These are phyloP conservation scores for Phylloporus sp. DNA, from an alignment of 768 basidiomycete genomes.

Conservation along the genomic window DNA sequence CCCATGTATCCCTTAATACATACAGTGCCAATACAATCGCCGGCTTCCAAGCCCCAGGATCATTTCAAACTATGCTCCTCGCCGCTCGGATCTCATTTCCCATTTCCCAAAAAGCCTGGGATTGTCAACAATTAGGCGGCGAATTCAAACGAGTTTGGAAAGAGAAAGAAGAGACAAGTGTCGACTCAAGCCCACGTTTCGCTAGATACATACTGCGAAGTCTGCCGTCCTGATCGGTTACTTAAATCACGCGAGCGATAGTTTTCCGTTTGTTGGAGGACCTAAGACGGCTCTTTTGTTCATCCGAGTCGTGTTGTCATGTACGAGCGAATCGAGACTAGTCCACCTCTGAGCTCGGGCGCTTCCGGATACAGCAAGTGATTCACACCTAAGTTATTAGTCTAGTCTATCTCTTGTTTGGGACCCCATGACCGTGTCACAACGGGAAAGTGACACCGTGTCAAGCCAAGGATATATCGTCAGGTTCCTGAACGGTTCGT, in stretches of 20 bases:
- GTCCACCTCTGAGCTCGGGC: neutral
- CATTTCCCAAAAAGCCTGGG: neutral
- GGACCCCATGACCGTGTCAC: conserved; percentile 1
- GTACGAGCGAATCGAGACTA: neutral
- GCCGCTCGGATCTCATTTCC: neutral
- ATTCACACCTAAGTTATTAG: neutral
- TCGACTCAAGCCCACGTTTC: conserved; percentile 3
- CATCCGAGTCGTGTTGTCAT: neutral
- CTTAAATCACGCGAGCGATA: neutral
- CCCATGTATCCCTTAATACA: too few species aligned
- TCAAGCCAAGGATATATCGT: neutral
- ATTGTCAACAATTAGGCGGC: neutral
- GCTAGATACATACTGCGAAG: neutral
- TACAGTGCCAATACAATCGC: too few species aligned
- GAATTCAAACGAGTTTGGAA: neutral
- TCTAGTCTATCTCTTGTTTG: too few species aligned
- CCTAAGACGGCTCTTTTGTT: neutral
- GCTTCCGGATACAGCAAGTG: neutral
- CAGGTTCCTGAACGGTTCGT: neutral
- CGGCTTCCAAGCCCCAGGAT: too few species aligned
- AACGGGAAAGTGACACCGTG: neutral
- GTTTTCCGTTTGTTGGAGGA: neutral
- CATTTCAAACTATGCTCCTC: too few species aligned
- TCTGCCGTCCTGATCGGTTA: conserved; percentile 1
- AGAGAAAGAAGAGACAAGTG: neutral